Evolutionary conservation across 139 green algal genomes (phyloP).

Genomic region (Micractinium conductrix): DNA sequence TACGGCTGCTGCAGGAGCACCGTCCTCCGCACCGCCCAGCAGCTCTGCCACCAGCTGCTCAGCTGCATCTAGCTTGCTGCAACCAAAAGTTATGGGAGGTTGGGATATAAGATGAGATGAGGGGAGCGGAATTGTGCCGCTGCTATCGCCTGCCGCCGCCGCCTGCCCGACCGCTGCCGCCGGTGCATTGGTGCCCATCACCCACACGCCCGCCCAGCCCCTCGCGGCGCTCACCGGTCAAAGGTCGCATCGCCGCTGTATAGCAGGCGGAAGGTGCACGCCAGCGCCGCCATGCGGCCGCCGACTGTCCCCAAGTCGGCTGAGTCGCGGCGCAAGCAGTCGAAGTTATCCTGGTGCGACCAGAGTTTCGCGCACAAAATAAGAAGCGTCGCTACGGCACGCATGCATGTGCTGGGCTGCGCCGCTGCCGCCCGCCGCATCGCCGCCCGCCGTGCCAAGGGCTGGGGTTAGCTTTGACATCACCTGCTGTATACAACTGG

Average conservation of each 20-base stretch:
- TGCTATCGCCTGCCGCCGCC: no score
- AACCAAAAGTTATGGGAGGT: background rate
- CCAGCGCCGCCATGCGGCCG: background rate
- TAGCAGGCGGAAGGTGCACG: background rate
- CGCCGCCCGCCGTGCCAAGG: no score
- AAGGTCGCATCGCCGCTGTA: slow-evolving; percentile 15
- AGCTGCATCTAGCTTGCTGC: slow-evolving; percentile 24
- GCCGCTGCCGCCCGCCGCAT: background rate
- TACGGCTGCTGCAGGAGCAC: background rate
- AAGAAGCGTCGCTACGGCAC: no score
- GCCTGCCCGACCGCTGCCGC: background rate
- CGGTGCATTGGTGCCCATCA: no score
- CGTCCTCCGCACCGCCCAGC: background rate
- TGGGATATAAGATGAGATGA: no score
- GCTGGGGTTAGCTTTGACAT: no score
- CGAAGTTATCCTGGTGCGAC: no score
- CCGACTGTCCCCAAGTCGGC: background rate
- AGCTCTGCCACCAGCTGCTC: background rate
- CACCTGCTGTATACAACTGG: no score
- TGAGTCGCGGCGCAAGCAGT: background rate
- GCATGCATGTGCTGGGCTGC: no score
- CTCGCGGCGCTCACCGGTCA: slow-evolving; percentile 8
- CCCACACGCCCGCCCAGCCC: no score
- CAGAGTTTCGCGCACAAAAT: no score
- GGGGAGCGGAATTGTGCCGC: background rate